Percentiles rank a stretch among this genome's conserved stretches.
phyloP scores from a whole-genome alignment of 2,329 filamentous ascomycete species.

The Talaromyces pinophilus region DNA sequence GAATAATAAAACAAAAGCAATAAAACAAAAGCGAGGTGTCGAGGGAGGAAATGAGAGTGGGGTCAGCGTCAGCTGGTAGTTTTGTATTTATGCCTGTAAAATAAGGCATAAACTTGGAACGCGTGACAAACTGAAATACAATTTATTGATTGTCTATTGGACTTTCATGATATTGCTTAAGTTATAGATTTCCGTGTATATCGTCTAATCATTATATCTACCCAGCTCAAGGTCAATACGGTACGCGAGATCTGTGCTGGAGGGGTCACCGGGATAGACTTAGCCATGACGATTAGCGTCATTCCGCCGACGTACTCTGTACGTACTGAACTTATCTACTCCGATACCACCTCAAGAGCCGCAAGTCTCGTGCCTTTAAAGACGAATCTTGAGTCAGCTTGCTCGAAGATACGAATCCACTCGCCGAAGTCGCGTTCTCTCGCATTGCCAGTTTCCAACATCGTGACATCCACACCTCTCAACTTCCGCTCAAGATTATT shows the following conservation, averaged over 20 bases:
- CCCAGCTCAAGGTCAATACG: not conserved
- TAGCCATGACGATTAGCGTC: not conserved
- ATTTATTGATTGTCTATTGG: not conserved
- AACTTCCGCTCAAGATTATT: constrained; percentile 11
- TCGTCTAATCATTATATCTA: not conserved
- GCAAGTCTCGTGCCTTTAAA: constrained; percentile 11
- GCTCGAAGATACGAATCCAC: constrained; percentile 8
- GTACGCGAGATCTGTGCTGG: not conserved
- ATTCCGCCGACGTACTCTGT: not conserved
- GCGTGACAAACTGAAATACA: not conserved
- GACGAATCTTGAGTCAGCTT: constrained; percentile 14
- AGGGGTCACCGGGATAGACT: not conserved
- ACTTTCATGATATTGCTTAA: not conserved
- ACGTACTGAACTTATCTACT: not conserved
- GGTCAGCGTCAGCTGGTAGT: not conserved
- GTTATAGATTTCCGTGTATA: not conserved
- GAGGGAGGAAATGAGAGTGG: not conserved
- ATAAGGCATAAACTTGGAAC: not conserved
- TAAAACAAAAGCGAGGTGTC: not conserved
- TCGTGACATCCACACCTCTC: constrained; percentile 13
- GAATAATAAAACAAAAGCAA: too few relatives aligned
- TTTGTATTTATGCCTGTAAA: not conserved
- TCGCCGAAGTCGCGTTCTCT: constrained; percentile 11
- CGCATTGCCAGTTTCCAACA: constrained; percentile 16
- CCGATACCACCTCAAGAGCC: constrained; percentile 5